Conservation (phyloP, 2,329 filamentous ascomycete genomes). For the Nemania sp. region DNA sequence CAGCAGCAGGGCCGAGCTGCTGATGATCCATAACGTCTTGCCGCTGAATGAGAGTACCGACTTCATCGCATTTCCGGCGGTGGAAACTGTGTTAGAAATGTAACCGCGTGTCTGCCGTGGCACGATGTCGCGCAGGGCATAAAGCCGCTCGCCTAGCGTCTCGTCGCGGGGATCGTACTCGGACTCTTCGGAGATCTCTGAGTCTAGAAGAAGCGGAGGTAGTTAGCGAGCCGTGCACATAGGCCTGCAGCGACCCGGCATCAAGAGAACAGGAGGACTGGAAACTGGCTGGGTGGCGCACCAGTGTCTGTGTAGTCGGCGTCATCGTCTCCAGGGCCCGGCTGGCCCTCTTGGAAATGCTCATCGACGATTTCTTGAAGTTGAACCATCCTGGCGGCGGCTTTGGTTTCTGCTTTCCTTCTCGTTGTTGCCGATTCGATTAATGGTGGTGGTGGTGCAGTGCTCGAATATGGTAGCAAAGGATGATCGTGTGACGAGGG, state of each 20-base stretch:
- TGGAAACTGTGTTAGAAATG: conserved; percentile 63
- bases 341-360: conserved; percentile 77
- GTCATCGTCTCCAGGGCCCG: conserved; percentile 77
- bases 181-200: conserved; percentile 81
- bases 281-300: conserved; percentile 49
- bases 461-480: background rate
- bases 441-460: background rate
- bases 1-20: conserved; percentile 84
- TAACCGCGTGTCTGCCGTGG: conserved; percentile 71
- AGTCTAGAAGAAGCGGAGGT: conserved; percentile 56
- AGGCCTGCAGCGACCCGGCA: background rate
- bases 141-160: conserved; percentile 68
- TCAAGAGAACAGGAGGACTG: background rate
- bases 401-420: background rate
- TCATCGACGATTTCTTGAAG: conserved; percentile 97
- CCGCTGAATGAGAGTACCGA: conserved; percentile 71
- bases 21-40: conserved; percentile 87
- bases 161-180: conserved; percentile 65
- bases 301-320: conserved; percentile 88
- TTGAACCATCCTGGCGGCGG: conserved; percentile 72
- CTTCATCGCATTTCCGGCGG: conserved; percentile 60
- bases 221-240: conserved; percentile 2
- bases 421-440: background rate
- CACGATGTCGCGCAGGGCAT: conserved; percentile 75
- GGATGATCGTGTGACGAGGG: background rate